phyloP scores from a whole-genome alignment of 2,329 filamentous ascomycete genomes.

The Trichoderma atroviride region DNA sequence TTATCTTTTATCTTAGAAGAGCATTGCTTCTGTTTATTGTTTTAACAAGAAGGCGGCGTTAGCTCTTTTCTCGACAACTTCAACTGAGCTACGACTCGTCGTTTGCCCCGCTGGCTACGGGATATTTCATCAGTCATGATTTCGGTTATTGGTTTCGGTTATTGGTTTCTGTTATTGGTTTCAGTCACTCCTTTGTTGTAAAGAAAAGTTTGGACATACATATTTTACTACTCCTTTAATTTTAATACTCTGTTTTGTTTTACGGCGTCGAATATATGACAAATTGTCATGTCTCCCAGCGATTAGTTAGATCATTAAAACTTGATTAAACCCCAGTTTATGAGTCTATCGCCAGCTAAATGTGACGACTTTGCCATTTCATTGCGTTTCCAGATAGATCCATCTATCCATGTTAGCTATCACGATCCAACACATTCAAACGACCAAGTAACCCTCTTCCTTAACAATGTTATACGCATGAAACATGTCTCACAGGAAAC shows the following conservation, averaged over 20 bases:
- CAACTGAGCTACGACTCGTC: background rate
- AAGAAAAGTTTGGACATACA: background rate
- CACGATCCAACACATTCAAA: background rate
- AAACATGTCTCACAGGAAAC: background rate
- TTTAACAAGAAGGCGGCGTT: too few relatives aligned
- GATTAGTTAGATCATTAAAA: background rate
- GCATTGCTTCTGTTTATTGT: too few relatives aligned
- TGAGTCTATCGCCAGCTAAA: background rate
- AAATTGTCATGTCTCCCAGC: background rate
- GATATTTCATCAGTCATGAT: background rate
- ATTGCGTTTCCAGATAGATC: slow-evolving; percentile 3
- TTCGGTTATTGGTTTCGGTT: background rate
- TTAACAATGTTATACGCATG: background rate
- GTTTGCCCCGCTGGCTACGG: too few relatives aligned
- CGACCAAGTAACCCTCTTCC: background rate
- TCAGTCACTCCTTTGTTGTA: background rate
- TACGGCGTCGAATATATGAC: too few relatives aligned
- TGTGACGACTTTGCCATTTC: background rate
- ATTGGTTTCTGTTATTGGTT: background rate
- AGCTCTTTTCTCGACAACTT: background rate
- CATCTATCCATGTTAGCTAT: background rate
- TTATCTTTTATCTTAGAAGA: too few relatives aligned
- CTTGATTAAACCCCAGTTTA: background rate
- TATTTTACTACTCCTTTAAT: background rate
- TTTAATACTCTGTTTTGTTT: background rate